phyloP scores from a whole-genome alignment of 148 eudicot species.

The Gaultheria prostrata region DNA sequence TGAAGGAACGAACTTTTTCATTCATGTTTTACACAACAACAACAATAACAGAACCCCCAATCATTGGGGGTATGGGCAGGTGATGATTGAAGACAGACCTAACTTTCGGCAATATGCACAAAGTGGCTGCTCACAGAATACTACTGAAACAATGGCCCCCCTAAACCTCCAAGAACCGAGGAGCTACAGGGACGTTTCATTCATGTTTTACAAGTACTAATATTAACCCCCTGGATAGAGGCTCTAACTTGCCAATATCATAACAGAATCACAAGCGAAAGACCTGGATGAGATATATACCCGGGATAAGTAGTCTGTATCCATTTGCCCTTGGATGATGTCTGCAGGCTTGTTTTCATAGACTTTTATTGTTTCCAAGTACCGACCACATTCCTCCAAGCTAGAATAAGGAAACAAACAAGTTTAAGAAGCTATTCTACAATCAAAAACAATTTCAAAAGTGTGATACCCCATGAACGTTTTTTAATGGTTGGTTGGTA shows the following conservation, averaged over 20 bases:
- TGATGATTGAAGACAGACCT: too few species aligned
- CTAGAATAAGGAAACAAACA: slow-evolving; percentile 32
- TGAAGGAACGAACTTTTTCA: neutral
- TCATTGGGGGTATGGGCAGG: too few species aligned
- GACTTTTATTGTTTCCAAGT: slow-evolving; percentile 87
- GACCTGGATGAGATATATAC: slow-evolving; percentile 31
- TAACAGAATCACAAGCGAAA: slow-evolving; percentile 1
- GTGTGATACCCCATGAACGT: too few species aligned
- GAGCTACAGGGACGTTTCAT: too few species aligned
- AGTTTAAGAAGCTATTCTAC: neutral
- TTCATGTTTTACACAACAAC: neutral
- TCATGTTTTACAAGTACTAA: neutral
- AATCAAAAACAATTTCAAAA: neutral
- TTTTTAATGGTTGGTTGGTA: too few species aligned
- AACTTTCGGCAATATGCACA: too few species aligned
- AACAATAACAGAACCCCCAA: too few species aligned
- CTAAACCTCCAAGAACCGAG: too few species aligned
- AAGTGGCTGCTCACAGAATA: too few species aligned
- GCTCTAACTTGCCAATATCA: neutral
- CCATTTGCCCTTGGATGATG: slow-evolving; percentile 92
- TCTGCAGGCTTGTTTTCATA: slow-evolving; percentile 95
- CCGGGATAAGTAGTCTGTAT: slow-evolving; percentile 81
- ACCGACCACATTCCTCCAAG: slow-evolving; percentile 97
- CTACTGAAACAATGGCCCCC: too few species aligned
- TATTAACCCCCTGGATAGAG: neutral